Percentiles rank a stretch among this genome's conserved stretches.
Evolutionary conservation across 1,139 yeast species (phyloP).

Genomic region (Candida smagusa): DNA sequence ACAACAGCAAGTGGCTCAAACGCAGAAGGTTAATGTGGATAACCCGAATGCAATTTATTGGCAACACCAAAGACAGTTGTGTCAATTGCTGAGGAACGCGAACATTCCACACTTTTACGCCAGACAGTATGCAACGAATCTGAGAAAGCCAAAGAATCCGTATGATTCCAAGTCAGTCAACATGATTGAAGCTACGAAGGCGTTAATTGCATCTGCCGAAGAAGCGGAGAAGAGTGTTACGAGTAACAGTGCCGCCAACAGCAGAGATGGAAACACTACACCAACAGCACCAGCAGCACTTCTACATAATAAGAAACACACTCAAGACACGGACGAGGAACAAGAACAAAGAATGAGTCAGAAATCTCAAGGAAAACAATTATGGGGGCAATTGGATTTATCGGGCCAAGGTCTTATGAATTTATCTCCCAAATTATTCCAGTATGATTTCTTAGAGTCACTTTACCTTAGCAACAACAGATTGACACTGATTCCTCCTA

Average conservation of each 20-base stretch:
- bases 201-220: slow-evolving; percentile 41
- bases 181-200: slow-evolving; percentile 55
- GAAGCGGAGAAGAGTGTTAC: slow-evolving; percentile 32
- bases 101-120: slow-evolving; percentile 85
- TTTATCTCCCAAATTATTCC: slow-evolving; percentile 70
- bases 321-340: slow-evolving; percentile 62
- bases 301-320: slow-evolving; percentile 60
- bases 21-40: slow-evolving; percentile 36
- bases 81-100: slow-evolving; percentile 73
- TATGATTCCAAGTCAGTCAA: slow-evolving; percentile 44
- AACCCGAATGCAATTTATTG: slow-evolving; percentile 60
- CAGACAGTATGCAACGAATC: slow-evolving; percentile 83
- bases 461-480: slow-evolving; percentile 86
- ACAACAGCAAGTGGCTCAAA: slow-evolving; percentile 6
- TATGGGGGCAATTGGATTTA: slow-evolving; percentile 93
- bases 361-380: slow-evolving; percentile 69
- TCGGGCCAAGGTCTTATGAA: slow-evolving; percentile 83
- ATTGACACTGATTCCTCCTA: slow-evolving; percentile 63
- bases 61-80: slow-evolving; percentile 86
- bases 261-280: slow-evolving; percentile 16
- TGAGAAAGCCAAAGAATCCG: slow-evolving; percentile 52
- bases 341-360: slow-evolving; percentile 73
- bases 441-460: slow-evolving; percentile 81
- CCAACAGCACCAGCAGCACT: slow-evolving; percentile 40
- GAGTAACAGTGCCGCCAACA: slow-evolving; percentile 5